Percentiles rank a stretch among this genome's conserved stretches.
These are phyloP conservation scores for Cercophora scortea DNA, from an alignment of 495 filamentous ascomycete genomes.

Conservation along the genomic window DNA sequence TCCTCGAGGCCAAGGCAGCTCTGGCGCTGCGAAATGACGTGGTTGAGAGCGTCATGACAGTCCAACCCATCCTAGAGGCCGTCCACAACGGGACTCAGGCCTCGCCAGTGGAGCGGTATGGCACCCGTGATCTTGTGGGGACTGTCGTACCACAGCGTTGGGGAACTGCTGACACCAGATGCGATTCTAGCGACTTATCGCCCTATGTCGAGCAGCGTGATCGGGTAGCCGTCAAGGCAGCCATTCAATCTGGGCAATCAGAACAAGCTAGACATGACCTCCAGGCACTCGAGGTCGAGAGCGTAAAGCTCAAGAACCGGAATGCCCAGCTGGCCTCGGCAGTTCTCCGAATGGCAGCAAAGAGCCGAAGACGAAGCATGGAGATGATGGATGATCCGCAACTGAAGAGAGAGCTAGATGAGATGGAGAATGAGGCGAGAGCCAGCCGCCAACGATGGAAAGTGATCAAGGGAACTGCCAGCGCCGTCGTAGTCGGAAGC, in stretches of 20 bases:
- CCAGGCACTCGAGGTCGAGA: slow-evolving; percentile 47
- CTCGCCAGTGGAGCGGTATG: slow-evolving; percentile 61
- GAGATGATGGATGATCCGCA: slow-evolving; percentile 40
- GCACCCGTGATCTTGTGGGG: not conserved
- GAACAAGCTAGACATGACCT: slow-evolving; percentile 39
- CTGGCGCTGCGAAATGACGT: slow-evolving; percentile 61
- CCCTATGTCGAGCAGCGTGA: slow-evolving; percentile 62
- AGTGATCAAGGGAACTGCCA: slow-evolving; percentile 65
- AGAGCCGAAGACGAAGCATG: slow-evolving; percentile 43
- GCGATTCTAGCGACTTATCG: slow-evolving; percentile 50
- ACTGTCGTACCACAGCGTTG: not conserved
- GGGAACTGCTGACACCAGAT: slow-evolving; percentile 1
- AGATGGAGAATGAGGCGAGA: slow-evolving; percentile 48
- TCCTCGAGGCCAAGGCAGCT: slow-evolving; percentile 59
- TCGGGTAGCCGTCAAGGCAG: slow-evolving; percentile 49
- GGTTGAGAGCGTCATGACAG: slow-evolving; percentile 56
- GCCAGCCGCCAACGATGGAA: slow-evolving; percentile 56
- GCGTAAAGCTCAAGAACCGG: slow-evolving; percentile 41
- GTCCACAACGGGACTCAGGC: slow-evolving; percentile 60
- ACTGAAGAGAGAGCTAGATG: slow-evolving; percentile 41
- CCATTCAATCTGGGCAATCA: slow-evolving; percentile 46
- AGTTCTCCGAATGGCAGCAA: slow-evolving; percentile 52
- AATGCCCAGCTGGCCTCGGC: slow-evolving; percentile 56
- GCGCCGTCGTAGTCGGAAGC: slow-evolving; percentile 71
- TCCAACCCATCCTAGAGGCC: slow-evolving; percentile 68